These are phyloP conservation scores for Linnemannia exigua DNA, from an alignment of 192 early-diverging fungal genomes.

Conservation along the genomic window DNA sequence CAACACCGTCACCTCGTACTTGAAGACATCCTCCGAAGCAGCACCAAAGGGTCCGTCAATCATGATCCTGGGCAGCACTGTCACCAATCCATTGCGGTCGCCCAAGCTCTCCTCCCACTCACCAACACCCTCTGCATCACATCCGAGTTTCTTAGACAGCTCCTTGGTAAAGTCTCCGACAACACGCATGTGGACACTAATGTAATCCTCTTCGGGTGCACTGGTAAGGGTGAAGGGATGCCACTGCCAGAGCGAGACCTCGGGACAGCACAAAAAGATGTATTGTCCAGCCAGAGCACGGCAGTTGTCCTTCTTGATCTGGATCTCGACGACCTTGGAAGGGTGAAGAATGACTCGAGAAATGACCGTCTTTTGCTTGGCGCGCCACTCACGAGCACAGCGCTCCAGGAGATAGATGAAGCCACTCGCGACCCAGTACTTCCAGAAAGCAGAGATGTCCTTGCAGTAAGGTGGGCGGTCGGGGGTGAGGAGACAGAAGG, in stretches of 20 bases:
- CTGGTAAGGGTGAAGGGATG: conserved; percentile 86
- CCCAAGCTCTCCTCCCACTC: conserved; percentile 54
- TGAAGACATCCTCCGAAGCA: conserved; percentile 82
- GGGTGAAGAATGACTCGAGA: conserved; percentile 84
- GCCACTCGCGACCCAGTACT: conserved; percentile 69
- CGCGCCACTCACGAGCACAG: conserved; percentile 71
- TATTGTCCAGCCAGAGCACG: conserved; percentile 79
- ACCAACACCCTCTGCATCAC: conserved; percentile 61
- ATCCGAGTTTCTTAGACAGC: conserved; percentile 75
- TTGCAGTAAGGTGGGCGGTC: conserved; percentile 60
- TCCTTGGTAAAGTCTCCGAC: conserved; percentile 80
- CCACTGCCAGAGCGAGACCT: conserved; percentile 80
- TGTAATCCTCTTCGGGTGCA: conserved; percentile 81
- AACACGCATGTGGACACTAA: conserved; percentile 84
- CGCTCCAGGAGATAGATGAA: conserved; percentile 75
- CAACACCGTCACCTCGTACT: conserved; percentile 77
- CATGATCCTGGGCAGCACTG: conserved; percentile 66
- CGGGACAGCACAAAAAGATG: conserved; percentile 80
- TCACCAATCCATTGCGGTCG: conserved; percentile 48
- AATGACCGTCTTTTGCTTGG: conserved; percentile 68
- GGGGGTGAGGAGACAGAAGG: conserved; percentile 65
- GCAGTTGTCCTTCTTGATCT: conserved; percentile 68
- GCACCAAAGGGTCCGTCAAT: conserved; percentile 83
- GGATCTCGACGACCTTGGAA: conserved; percentile 79
- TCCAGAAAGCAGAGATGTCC: conserved; percentile 67